These are phyloP conservation scores for Aquilaria sinensis DNA, from an alignment of 345 rosid species.

Conservation along the genomic window DNA sequence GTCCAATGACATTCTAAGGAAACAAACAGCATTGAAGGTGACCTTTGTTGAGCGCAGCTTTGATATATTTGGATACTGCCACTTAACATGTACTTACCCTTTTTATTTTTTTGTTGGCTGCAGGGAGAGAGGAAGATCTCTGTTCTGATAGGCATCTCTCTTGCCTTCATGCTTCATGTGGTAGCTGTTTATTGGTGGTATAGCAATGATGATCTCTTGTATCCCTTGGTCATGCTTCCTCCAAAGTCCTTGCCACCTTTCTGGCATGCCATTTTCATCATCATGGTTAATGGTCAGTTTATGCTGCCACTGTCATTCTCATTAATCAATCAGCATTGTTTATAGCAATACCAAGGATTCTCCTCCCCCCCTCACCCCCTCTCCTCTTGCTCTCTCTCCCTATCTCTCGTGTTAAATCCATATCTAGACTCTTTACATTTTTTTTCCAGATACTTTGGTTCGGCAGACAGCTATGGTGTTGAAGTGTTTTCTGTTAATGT, in stretches of 20 bases:
- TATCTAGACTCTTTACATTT: neutral
- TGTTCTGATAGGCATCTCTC: slow-evolving; percentile 60
- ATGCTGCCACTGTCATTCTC: slow-evolving; percentile 3
- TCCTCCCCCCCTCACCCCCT: too few species aligned
- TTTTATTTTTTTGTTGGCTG: slow-evolving; percentile 16
- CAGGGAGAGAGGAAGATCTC: slow-evolving; percentile 98
- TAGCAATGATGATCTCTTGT: slow-evolving; percentile 77
- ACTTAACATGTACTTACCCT: slow-evolving; percentile 11
- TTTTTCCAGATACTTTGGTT: slow-evolving; percentile 75
- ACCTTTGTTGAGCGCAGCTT: neutral
- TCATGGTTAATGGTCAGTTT: slow-evolving; percentile 84
- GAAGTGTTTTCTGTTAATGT: slow-evolving; percentile 82
- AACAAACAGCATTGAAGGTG: slow-evolving; percentile 98
- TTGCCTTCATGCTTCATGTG: slow-evolving; percentile 69
- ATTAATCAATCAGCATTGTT: too few species aligned
- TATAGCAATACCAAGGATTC: too few species aligned
- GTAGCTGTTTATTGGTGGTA: slow-evolving; percentile 97
- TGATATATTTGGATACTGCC: neutral
- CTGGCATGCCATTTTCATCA: slow-evolving; percentile 95
- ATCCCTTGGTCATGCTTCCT: slow-evolving; percentile 93
- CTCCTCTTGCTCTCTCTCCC: too few species aligned
- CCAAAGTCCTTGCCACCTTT: slow-evolving; percentile 96
- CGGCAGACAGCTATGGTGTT: slow-evolving; percentile 88
- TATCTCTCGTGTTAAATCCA: too few species aligned
- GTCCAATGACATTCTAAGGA: slow-evolving; percentile 90